Evolutionary conservation across 1,139 yeast genomes (phyloP).

Genomic region (Sugiyamaella neomexicana): DNA sequence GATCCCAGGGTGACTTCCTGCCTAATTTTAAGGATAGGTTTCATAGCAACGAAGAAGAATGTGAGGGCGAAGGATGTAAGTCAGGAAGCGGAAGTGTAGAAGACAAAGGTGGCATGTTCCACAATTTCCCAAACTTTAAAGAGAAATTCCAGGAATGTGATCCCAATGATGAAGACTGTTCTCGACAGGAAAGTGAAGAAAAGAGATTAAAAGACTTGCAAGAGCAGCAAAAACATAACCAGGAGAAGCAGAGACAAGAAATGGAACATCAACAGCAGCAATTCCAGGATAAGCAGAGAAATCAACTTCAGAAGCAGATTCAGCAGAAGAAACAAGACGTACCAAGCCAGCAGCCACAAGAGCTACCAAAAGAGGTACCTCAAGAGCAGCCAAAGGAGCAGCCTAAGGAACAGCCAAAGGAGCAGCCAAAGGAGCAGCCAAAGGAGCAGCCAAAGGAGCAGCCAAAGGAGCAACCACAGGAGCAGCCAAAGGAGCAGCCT

Average conservation of each 20-base stretch:
- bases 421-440: conserved; percentile 2
- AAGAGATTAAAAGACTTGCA: background rate
- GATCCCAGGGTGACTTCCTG: conserved; percentile 12
- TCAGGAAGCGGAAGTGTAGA: background rate
- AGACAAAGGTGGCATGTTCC: background rate
- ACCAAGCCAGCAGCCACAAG: background rate
- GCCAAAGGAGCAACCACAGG: background rate
- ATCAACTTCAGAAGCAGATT: background rate
- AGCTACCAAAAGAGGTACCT: background rate
- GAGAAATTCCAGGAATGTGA: conserved; percentile 16
- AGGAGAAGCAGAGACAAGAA: background rate
- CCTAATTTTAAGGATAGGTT: conserved; percentile 15
- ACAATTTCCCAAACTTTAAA: conserved; percentile 13
- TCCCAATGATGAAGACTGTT: conserved; percentile 11
- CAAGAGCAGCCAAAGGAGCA: background rate
- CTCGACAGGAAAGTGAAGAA: conserved; percentile 8
- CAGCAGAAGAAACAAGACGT: background rate
- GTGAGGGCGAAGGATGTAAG: conserved; percentile 5
- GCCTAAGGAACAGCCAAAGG: conserved; percentile 2
- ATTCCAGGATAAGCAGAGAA: conserved; percentile 2
- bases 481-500: conserved; percentile 7
- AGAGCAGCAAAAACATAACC: conserved; percentile 1
- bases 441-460: conserved; percentile 1
- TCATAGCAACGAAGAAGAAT: conserved; percentile 15
- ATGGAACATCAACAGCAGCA: background rate